Conservation (phyloP, 805 yeast genomes). For the Komagataella pseudopastoris region DNA sequence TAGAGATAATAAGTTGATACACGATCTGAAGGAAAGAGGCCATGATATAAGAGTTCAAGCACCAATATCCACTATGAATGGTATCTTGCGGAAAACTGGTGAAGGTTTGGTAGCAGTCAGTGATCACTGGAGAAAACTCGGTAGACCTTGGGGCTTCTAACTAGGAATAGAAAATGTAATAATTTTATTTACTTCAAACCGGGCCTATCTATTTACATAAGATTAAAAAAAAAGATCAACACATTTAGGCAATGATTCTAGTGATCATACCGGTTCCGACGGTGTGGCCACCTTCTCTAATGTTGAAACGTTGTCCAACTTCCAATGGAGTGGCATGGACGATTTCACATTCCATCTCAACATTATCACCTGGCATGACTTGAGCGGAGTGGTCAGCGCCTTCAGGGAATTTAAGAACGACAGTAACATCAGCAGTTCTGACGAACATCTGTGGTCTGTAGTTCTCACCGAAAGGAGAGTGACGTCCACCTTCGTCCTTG, state of each 20-base stretch:
- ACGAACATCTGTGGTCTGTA: constrained; percentile 97
- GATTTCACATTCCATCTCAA: constrained; percentile 88
- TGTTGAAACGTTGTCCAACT: constrained; percentile 95
- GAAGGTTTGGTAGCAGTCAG: constrained; percentile 57
- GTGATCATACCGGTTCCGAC: constrained; percentile 98
- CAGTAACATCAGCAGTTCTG: constrained; percentile 94
- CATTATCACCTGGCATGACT: constrained; percentile 97
- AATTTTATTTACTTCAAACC: neutral
- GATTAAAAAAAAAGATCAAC: neutral
- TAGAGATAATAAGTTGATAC: constrained; percentile 23
- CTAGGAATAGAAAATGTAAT: neutral
- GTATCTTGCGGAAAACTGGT: constrained; percentile 22
- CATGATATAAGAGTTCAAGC: constrained; percentile 27
- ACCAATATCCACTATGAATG: constrained; percentile 48
- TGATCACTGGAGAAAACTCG: constrained; percentile 85
- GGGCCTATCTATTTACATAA: neutral
- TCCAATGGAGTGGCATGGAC: constrained; percentile 89
- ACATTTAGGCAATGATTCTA: constrained; percentile 38
- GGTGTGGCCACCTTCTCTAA: constrained; percentile 99
- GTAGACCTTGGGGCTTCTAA: constrained; percentile 55
- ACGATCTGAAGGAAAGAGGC: constrained; percentile 28
- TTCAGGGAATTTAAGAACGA: constrained; percentile 78
- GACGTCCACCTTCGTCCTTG: constrained; percentile 99
- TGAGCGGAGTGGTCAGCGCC: constrained; percentile 77
- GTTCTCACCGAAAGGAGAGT: constrained; percentile 91